Conservation (phyloP, 83 land plant species). For the Picea engelmannii region DNA sequence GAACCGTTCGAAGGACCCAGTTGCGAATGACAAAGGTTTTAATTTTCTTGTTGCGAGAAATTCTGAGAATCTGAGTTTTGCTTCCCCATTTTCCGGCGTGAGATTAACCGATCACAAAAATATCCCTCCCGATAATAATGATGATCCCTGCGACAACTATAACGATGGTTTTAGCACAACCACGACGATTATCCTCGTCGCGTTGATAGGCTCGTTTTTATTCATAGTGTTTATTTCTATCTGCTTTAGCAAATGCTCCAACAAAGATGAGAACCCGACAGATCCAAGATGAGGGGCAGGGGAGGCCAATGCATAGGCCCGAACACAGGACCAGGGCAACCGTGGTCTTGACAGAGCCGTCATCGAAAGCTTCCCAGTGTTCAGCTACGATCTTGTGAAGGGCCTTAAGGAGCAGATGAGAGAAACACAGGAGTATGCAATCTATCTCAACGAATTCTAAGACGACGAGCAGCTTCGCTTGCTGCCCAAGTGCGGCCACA, state of each 20-base stretch:
- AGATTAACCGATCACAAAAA: background rate
- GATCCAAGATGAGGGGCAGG: background rate
- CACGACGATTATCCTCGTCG: background rate
- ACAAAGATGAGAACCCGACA: background rate
- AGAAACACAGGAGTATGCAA: conserved; percentile 44
- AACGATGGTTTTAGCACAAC: background rate
- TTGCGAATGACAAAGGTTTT: no score
- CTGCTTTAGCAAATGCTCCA: background rate
- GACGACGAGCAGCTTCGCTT: conserved; percentile 55
- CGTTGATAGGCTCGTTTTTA: background rate
- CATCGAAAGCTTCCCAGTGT: conserved; percentile 31
- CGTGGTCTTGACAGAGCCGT: conserved; percentile 24
- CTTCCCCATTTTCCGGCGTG: background rate
- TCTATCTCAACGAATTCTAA: conserved; percentile 57
- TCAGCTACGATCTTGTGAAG: conserved; percentile 29
- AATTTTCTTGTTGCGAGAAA: no score
- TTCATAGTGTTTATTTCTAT: background rate
- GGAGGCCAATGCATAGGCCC: background rate
- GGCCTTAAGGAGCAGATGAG: conserved; percentile 4
- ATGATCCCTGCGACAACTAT: background rate
- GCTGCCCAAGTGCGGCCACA: conserved; percentile 71
- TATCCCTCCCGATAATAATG: background rate
- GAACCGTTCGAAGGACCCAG: no score
- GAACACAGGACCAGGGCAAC: background rate
- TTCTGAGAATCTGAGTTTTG: background rate